These are phyloP conservation scores for Sicyos edulis DNA, from an alignment of 306 rosid genomes.

Conservation along the genomic window DNA sequence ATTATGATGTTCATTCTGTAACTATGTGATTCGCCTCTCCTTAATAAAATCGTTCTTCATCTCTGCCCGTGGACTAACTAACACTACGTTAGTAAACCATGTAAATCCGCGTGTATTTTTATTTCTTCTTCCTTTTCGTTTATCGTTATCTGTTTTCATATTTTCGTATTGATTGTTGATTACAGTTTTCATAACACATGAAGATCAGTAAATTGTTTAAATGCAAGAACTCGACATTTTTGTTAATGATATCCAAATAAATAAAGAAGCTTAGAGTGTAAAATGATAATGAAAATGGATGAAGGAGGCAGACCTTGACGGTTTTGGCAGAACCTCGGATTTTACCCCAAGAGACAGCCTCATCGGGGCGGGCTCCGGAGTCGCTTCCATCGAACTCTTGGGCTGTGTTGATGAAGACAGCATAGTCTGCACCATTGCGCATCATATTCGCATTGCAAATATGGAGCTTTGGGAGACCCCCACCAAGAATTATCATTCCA, in stretches of 20 bases:
- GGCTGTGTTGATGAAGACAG: conserved; percentile 80
- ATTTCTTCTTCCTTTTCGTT: too few species aligned
- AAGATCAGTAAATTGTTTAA: too few species aligned
- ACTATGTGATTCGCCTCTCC: too few species aligned
- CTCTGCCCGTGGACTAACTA: too few species aligned
- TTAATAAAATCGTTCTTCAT: too few species aligned
- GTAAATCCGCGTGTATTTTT: too few species aligned
- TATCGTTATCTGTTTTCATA: too few species aligned
- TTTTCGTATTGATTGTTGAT: too few species aligned
- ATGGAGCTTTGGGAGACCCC: conserved; percentile 95
- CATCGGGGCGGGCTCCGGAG: conserved; percentile 91
- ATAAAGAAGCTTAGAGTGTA: too few species aligned
- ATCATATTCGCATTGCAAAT: conserved; percentile 99
- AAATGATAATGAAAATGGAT: background rate
- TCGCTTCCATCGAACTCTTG: conserved; percentile 96
- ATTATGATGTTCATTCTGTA: too few species aligned
- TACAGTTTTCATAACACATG: too few species aligned
- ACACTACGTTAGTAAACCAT: too few species aligned
- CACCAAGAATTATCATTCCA: conserved; percentile 85
- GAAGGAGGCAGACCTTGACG: conserved; percentile 51
- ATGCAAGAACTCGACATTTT: background rate
- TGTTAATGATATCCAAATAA: background rate
- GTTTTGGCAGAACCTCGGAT: conserved; percentile 77
- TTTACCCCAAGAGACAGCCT: conserved; percentile 95
- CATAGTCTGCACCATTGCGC: conserved; percentile 95